phyloP scores from a whole-genome alignment of 768 basidiomycete species.

The Boletus edulis region DNA sequence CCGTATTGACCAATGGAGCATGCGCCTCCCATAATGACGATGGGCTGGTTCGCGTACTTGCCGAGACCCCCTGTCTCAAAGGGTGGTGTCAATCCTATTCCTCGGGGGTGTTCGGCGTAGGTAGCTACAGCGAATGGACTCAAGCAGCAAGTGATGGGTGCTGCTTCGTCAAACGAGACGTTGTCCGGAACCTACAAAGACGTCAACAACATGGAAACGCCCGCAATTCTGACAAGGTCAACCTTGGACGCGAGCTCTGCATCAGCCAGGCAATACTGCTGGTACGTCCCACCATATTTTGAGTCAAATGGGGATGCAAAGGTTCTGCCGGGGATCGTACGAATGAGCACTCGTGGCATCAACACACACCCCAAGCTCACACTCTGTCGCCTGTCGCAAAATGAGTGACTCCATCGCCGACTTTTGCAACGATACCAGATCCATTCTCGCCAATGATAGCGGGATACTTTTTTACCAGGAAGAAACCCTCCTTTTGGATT shows the following conservation, averaged over 20 bases:
- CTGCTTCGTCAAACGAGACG: constrained; percentile 35
- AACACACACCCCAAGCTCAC: constrained; percentile 14
- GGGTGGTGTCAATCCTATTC: constrained; percentile 26
- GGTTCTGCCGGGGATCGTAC: not conserved
- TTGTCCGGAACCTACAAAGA: constrained; percentile 29
- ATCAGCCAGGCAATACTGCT: constrained; percentile 23
- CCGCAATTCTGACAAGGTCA: not conserved
- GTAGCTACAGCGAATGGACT: constrained; percentile 34
- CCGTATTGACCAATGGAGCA: constrained; percentile 39
- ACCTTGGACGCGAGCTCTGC: constrained; percentile 22
- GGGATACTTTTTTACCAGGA: constrained; percentile 35
- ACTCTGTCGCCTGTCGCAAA: constrained; percentile 36
- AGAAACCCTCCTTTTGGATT: constrained; percentile 5
- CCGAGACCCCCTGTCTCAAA: constrained; percentile 27
- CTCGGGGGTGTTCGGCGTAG: constrained; percentile 26
- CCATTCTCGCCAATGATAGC: constrained; percentile 35
- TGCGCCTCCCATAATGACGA: constrained; percentile 36
- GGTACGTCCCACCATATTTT: constrained; percentile 11
- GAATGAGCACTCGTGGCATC: not conserved
- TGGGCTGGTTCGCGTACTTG: constrained; percentile 31
- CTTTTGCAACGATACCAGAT: constrained; percentile 36
- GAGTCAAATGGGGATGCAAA: constrained; percentile 1
- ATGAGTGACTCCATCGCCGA: constrained; percentile 35
- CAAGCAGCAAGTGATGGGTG: constrained; percentile 34
- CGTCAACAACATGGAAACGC: not conserved